Conservation (phyloP, 2,329 filamentous ascomycete genomes). For the Phialemonium atrogriseum region DNA sequence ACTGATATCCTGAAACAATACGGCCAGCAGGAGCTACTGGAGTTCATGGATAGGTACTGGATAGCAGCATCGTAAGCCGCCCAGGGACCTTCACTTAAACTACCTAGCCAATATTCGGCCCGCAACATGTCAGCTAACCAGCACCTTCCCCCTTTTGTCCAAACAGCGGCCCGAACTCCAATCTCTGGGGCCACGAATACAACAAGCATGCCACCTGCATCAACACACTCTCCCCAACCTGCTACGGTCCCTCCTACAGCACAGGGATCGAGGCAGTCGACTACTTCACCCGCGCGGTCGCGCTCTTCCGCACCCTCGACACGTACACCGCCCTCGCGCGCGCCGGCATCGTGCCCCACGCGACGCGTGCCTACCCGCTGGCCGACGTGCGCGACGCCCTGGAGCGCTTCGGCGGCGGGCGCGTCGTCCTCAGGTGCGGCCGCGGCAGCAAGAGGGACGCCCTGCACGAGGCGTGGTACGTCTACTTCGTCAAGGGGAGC, state of each 20-base stretch:
- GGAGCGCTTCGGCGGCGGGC: constrained; percentile 33
- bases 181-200: constrained; percentile 64
- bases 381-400: constrained; percentile 31
- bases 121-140: no score
- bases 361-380: constrained; percentile 31
- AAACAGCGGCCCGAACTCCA: constrained; percentile 26
- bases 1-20: constrained; percentile 30
- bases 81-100: background rate
- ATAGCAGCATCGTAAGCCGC: constrained; percentile 19
- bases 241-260: constrained; percentile 48
- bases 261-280: constrained; percentile 34
- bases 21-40: constrained; percentile 28
- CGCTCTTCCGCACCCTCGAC: constrained; percentile 32
- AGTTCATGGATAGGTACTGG: constrained; percentile 35
- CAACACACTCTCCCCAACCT: constrained; percentile 55
- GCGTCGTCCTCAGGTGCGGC: constrained; percentile 34
- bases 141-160: no score
- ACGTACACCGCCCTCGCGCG: constrained; percentile 29
- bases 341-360: constrained; percentile 27
- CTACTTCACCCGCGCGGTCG: constrained; percentile 34
- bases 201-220: constrained; percentile 66
- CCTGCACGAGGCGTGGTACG: constrained; percentile 46
- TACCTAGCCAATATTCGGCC: background rate
- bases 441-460: constrained; percentile 24
- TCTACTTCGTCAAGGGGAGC: constrained; percentile 43